Evolutionary conservation across 805 yeast species (phyloP), one percentile per base, ranked within the genome.

Genomic region (Brettanomyces nanus): DNA sequence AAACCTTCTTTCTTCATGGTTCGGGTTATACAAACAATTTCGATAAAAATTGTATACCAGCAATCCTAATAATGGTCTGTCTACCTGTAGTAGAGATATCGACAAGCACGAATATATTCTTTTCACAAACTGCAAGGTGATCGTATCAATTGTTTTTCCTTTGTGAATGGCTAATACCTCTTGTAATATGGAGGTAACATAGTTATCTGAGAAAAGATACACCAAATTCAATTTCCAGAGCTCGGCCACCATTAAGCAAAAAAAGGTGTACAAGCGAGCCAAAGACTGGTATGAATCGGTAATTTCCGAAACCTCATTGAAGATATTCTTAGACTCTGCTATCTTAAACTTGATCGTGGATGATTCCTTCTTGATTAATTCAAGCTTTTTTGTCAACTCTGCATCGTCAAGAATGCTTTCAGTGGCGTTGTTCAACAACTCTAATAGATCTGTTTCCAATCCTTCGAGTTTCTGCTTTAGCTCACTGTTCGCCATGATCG

Each of bases 371-470:
- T 90, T 89, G 36, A 90, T 58, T 1, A 49, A 54, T 47, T 83
- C 92, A 35, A 89, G 62, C 2, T 80, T 73, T 4, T 65, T 58
- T 14, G 84, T 53, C 3, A 87, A 58, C 0, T 61, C 65, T 37
- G 77, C 77, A 53, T 82, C 77, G 5, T 86, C 95, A 23, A 89
- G 62, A 18, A 89, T 68, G 37, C 71, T 73, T 0, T 82, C 81
- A 17, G 68, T 62, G 0, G 82, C 61, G 5, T 68, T 68, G 44
- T 73, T 75, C 41, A 90, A 60, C 0, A 78, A 66, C 3, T 62
- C 58, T 41, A 89, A 62, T 6, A 89, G 62, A 7, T 70, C 67
- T 5, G 63, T 59, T 46, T 87, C 95, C 18, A 85, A 63, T 1
- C 51, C 48, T 30, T 69, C 65, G 34, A 89, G 57, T 13, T 68